Evolutionary conservation across 2,329 filamentous ascomycete species (phyloP), one percentile per base, ranked within the genome.

Genomic region (Cercospora citrullina): DNA sequence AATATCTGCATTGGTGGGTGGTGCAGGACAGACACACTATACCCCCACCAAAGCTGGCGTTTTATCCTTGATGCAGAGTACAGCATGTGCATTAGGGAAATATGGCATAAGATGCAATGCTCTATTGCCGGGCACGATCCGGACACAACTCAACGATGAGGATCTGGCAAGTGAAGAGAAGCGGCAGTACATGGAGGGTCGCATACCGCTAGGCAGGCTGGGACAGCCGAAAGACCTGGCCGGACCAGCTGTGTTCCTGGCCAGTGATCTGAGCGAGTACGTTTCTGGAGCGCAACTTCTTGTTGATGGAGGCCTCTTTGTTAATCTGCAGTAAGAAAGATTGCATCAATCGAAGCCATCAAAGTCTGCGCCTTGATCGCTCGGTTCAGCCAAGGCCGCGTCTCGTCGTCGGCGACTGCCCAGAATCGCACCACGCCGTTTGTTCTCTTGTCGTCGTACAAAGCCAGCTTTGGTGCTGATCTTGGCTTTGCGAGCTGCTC

Each of bases 31-130:
- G 81, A 89, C 88, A 28, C 93, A 96, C 77, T 96, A 96, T 80
- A 96, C 93, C 16, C 91, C 93, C 9, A 96, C 93, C 16, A 96
- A 96, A 80, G 92, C 93, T 0, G 93, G 92, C 2, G 86, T 96
- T 2, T 77, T 92, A 42, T 91, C 88, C 58, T 83, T 96, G 55
- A 95, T 96, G 87, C 93, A 96, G 82, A 92, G 89, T 71, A 89
- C 88, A 42, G 93, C 93, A 0, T 90, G 92, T 36, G 91, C 93
- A 8, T 80, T 96, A 55, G 93, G 93, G 0, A 86, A 87, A 75
- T 86, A 95, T 78, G 83, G 84, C 5, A 93, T 96, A 64, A 81
- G 93, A 63, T 96, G 93, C 78, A 96, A 96, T 78, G 92, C 93
- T 1, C 80, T 96, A 64, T 80, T 96, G 14, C 93, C 93, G 0